These are phyloP conservation scores for Styphnolobium japonicum DNA, from an alignment of 306 rosid genomes.

Conservation along the genomic window DNA sequence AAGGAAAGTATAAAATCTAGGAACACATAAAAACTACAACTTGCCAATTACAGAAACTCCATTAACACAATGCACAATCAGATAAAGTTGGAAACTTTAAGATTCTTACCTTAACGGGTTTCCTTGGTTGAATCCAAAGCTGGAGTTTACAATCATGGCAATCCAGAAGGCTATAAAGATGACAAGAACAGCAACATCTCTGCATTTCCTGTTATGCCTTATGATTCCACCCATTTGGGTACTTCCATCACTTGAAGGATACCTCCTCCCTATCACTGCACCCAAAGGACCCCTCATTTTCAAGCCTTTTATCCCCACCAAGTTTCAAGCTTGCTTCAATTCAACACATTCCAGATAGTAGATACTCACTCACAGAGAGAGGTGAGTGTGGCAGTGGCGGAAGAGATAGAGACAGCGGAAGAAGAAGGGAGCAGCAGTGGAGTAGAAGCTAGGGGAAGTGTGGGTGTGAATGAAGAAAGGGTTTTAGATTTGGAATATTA, in stretches of 20 bases:
- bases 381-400: neutral
- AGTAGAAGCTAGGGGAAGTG: constrained; percentile 24
- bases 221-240: constrained; percentile 75
- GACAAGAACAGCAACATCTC: constrained; percentile 67
- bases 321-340: constrained; percentile 25
- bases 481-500: constrained; percentile 46
- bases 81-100: constrained; percentile 23
- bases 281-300: constrained; percentile 93
- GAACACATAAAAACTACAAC: constrained; percentile 16
- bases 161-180: constrained; percentile 90
- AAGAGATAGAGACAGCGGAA: neutral
- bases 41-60: constrained; percentile 17
- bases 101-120: constrained; percentile 76
- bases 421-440: constrained; percentile 26
- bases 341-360: constrained; percentile 6
- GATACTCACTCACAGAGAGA: neutral
- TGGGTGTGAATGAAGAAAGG: constrained; percentile 26
- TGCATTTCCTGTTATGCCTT: constrained; percentile 79
- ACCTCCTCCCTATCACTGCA: constrained; percentile 82
- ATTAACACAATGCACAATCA: constrained; percentile 15
- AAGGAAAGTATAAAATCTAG: constrained; percentile 1
- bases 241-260: constrained; percentile 84
- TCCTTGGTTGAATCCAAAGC: constrained; percentile 94
- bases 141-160: constrained; percentile 95
- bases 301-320: neutral